phyloP scores from a whole-genome alignment of 1,284 basidiomycete species.

The Ganoderma sinense region DNA sequence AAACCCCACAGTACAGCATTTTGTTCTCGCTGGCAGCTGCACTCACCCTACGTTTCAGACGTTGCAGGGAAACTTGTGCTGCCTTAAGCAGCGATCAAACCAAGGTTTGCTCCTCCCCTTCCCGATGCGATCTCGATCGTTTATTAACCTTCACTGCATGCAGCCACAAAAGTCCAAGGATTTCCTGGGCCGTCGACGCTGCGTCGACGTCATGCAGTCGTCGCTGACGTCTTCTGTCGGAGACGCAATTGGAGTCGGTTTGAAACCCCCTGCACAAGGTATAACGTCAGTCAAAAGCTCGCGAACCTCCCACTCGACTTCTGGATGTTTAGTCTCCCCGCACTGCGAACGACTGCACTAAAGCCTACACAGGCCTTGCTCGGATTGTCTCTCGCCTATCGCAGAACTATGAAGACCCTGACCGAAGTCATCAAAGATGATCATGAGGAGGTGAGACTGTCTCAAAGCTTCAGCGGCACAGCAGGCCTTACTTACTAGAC shows the following conservation, averaged over 20 bases:
- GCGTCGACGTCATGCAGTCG: neutral
- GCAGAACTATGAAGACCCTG: slow-evolving; percentile 41
- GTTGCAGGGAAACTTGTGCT: no score
- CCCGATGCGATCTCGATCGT: no score
- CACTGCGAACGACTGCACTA: neutral
- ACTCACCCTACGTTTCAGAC: no score
- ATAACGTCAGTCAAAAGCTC: neutral
- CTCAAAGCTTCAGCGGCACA: no score
- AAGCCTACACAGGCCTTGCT: neutral
- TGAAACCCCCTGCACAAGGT: neutral
- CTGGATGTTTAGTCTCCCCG: neutral
- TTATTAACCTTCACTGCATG: no score
- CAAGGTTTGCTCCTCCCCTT: no score
- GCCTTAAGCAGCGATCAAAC: no score
- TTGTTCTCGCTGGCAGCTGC: no score
- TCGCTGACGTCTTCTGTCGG: neutral
- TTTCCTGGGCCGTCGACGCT: no score
- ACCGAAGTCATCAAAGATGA: slow-evolving; percentile 54
- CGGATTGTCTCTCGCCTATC: neutral
- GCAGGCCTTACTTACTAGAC: neutral
- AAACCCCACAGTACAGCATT: no score
- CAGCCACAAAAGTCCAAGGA: no score
- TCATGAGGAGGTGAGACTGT: slow-evolving; percentile 48
- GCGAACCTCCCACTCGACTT: neutral
- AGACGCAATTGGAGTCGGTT: neutral